Conservation (phyloP, 2,329 filamentous ascomycete genomes). For the Sarocladium kiliense region DNA sequence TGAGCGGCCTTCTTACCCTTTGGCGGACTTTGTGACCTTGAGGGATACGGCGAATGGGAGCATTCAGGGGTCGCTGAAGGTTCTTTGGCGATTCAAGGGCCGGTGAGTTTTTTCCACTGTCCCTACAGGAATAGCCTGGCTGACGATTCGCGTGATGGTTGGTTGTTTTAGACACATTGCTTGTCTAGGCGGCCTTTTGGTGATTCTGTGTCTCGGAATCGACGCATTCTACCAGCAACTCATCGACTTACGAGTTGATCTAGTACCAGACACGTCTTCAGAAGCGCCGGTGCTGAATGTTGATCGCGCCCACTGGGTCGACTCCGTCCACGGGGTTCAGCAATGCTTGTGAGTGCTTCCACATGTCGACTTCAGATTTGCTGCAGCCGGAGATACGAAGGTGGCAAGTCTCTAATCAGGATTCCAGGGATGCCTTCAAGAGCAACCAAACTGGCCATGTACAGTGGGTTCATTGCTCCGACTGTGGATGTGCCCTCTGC, state of each 20-base stretch:
- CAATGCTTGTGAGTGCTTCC: neutral
- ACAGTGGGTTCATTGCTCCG: neutral
- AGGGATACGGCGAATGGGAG: neutral
- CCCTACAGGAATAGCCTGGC: neutral
- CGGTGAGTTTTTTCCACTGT: neutral
- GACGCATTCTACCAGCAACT: neutral
- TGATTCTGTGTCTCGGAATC: neutral
- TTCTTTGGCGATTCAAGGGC: constrained; percentile 6
- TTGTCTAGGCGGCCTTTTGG: neutral
- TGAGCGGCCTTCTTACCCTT: neutral
- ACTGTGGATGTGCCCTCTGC: neutral
- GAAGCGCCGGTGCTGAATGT: neutral
- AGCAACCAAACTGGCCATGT: neutral
- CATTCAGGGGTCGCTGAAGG: neutral
- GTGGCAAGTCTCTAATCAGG: too few relatives aligned
- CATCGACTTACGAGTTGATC: neutral
- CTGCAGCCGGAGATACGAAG: too few relatives aligned
- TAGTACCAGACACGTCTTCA: neutral
- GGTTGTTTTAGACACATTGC: neutral
- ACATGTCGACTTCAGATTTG: neutral
- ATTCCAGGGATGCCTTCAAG: neutral
- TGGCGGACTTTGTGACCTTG: neutral
- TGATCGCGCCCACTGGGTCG: neutral
- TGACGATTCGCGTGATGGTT: neutral
- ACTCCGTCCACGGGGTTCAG: neutral